A percentile compares a stretch with the other conserved stretches of the same genome.
Conservation (phyloP, 2,329 filamentous ascomycete species). For the Lasiodiplodia hormozganensis region DNA sequence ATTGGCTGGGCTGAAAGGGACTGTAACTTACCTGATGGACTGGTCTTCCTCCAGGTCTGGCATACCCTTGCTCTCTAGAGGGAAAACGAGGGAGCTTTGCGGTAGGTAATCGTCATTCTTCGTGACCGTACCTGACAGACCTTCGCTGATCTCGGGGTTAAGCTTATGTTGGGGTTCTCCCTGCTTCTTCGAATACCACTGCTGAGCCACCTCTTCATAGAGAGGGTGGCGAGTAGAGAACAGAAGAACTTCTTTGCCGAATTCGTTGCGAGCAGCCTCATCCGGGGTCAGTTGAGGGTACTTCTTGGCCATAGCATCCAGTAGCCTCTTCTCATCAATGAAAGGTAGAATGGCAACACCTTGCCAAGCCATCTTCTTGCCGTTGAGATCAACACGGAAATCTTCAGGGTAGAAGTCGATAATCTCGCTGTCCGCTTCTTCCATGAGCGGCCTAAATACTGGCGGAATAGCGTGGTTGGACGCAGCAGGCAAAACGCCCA, state of each 20-base stretch:
- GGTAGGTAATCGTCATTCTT: constrained; percentile 87
- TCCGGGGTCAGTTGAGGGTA: constrained; percentile 80
- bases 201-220: constrained; percentile 82
- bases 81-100: constrained; percentile 80
- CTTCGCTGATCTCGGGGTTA: constrained; percentile 76
- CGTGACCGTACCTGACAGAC: constrained; percentile 79
- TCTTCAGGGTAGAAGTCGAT: constrained; percentile 98
- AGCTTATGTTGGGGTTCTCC: constrained; percentile 71
- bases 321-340: constrained; percentile 87
- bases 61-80: constrained; percentile 74
- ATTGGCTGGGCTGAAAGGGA: constrained; percentile 32
- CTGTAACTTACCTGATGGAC: constrained; percentile 73
- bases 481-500: constrained; percentile 94
- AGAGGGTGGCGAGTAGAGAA: constrained; percentile 84
- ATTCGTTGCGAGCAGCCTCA: constrained; percentile 77
- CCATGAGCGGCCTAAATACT: constrained; percentile 91
- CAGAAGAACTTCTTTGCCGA: constrained; percentile 81
- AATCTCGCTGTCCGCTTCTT: constrained; percentile 83
- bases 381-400: constrained; percentile 91
- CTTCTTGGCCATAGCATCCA: constrained; percentile 81
- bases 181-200: constrained; percentile 93
- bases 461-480: constrained; percentile 90
- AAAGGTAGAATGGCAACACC: constrained; percentile 93
- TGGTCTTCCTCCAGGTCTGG: constrained; percentile 83
- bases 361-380: constrained; percentile 99